Percentiles rank a stretch among this genome's conserved stretches.
These are phyloP conservation scores for Trichoderma sp. DNA, from an alignment of 2,329 filamentous ascomycete species.

Conservation along the genomic window DNA sequence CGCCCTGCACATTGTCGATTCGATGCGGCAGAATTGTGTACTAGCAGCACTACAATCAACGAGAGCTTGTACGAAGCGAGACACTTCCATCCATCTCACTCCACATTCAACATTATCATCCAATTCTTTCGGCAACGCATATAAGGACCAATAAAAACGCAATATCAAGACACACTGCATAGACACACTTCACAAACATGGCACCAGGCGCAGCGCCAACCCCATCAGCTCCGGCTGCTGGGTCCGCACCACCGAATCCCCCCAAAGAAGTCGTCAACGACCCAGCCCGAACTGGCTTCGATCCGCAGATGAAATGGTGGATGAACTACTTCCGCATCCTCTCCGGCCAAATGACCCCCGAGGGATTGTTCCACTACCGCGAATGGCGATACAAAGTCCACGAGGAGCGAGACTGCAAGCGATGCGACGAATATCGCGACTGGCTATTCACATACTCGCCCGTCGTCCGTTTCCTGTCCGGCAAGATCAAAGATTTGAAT, in stretches of 20 bases:
- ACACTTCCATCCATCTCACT: constrained; percentile 6
- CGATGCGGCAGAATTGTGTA: constrained; percentile 29
- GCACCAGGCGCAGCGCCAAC: constrained; percentile 28
- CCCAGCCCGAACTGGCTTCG: constrained; percentile 65
- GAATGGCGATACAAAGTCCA: constrained; percentile 73
- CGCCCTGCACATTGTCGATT: constrained; percentile 19
- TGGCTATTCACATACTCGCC: constrained; percentile 86
- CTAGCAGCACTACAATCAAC: background rate
- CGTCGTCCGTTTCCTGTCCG: constrained; percentile 81
- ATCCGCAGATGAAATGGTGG: constrained; percentile 67
- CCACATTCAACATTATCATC: background rate
- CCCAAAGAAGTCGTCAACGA: constrained; percentile 57
- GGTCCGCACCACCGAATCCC: constrained; percentile 18
- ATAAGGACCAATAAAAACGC: background rate
- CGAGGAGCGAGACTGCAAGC: constrained; percentile 76
- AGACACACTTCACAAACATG: constrained; percentile 23
- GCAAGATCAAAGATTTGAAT: constrained; percentile 79
- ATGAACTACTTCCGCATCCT: constrained; percentile 85
- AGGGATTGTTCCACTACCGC: constrained; percentile 76
- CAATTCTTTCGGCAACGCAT: background rate
- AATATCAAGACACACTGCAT: background rate
- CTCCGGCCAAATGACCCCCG: constrained; percentile 69
- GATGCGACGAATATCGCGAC: constrained; percentile 80
- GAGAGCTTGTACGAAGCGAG: constrained; percentile 13
- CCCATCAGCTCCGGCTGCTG: constrained; percentile 29